Evolutionary conservation across 2,329 filamentous ascomycete species (phyloP), one percentile per base, ranked within the genome.

Genomic region (Hypoxylon sp.): DNA sequence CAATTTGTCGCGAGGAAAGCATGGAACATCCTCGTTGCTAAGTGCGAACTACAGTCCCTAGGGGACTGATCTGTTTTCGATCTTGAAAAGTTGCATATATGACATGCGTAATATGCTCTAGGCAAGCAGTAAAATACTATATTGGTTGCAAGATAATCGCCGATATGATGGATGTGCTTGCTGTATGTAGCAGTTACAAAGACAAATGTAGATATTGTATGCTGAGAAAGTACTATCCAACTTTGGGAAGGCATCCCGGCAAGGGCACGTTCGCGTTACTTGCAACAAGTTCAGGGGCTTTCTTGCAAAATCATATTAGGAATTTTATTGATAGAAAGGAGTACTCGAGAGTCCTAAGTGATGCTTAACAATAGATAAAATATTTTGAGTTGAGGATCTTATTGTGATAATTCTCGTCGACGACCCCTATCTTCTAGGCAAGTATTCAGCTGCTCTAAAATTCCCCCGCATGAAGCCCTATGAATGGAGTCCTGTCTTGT

Each of bases 11-110:
- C 54, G 33, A 26, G 51, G 54, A 33, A 51, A 37, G 39, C 69
- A 71, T 69, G 69, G 69, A 59, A 66, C 29, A 68, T 61, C 66
- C 66, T 69, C 69, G 62, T 71, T 54, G 29, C 31, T 31, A 58
- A 48, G 37, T 44, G 47, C 31, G 13, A 44, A 37, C 29, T 51
- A 29, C 35, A 44, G 33, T 47, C 22, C 17, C 39, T 11, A 48
- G 46, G 33, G 60, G 17, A 39, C 19, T 48, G 35, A 13, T 11
- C 31, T 63, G 11, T 26, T 61, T 5, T 26, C 13, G 29, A n/a
- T 39, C 31, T 17, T 26, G n/a, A 35, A 46, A 46, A 31, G 8
- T 13, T 52, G 17, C 29, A 24, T 33, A n/a, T 46, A 50, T 17
- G 17, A 26, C 31, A 39, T 44, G 33, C 14, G 10, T 61, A 14